phyloP scores from a whole-genome alignment of 1,139 yeast genomes.

The Saccharomycopsis hybrid region DNA sequence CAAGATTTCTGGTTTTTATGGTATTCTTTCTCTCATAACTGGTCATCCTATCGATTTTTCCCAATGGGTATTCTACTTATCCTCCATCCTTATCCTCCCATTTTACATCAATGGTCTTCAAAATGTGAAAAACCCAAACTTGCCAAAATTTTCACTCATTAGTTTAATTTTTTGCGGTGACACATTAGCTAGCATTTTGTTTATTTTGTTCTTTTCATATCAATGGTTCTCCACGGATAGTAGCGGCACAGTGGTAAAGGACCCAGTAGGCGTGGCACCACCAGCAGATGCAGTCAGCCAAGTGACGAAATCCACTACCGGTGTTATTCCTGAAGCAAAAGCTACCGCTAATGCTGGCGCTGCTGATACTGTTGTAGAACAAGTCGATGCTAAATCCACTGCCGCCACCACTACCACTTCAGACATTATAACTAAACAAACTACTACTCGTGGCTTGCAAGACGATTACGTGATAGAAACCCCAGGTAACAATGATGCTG shows the following conservation, averaged over 20 bases:
- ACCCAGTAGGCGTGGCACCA: not conserved
- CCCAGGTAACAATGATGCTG: slow-evolving; percentile 19
- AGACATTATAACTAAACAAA: too few species aligned
- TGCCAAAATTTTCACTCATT: slow-evolving; percentile 51
- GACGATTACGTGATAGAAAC: slow-evolving; percentile 20
- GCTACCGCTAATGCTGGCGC: slow-evolving; percentile 12
- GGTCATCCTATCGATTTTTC: slow-evolving; percentile 79
- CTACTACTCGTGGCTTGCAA: not conserved
- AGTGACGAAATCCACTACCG: slow-evolving; percentile 12
- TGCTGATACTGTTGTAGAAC: slow-evolving; percentile 3
- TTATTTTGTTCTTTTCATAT: slow-evolving; percentile 66
- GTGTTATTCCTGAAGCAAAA: slow-evolving; percentile 10
- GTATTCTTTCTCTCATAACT: slow-evolving; percentile 77
- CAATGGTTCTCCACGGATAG: slow-evolving; percentile 62
- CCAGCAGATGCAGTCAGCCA: not conserved
- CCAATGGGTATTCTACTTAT: slow-evolving; percentile 77
- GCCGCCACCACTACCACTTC: slow-evolving; percentile 12
- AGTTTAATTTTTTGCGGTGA: slow-evolving; percentile 61
- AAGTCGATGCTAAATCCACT: not conserved
- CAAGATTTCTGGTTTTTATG: slow-evolving; percentile 86
- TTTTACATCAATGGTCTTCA: slow-evolving; percentile 57
- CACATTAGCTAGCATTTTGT: slow-evolving; percentile 57
- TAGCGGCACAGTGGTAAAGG: not conserved
- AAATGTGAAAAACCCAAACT: slow-evolving; percentile 41
- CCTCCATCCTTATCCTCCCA: slow-evolving; percentile 60